Evolutionary conservation across 2,329 filamentous ascomycete species (phyloP).

Genomic region (Aureobasidium sp.): DNA sequence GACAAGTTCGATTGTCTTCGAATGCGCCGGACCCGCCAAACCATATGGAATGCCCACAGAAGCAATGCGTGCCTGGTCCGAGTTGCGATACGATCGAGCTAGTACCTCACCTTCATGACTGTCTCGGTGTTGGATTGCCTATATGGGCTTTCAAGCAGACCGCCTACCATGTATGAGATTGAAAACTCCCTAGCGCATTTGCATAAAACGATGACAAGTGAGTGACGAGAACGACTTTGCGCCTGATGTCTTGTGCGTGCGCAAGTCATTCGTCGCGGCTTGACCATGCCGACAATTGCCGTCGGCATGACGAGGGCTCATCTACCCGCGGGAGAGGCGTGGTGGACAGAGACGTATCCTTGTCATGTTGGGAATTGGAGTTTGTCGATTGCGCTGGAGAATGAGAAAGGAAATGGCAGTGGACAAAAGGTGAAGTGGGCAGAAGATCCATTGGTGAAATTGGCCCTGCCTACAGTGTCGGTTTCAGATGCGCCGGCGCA

Average conservation of each 20-base stretch:
- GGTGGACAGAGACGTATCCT: background rate
- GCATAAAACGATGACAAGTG: slow-evolving; percentile 4
- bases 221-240: slow-evolving; percentile 8
- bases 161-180: background rate
- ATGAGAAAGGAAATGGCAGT: background rate
- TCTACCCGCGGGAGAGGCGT: slow-evolving; percentile 4
- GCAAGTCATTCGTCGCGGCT: slow-evolving; percentile 2
- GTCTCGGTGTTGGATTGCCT: slow-evolving; percentile 4
- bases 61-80: slow-evolving; percentile 6
- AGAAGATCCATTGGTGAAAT: background rate
- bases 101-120: slow-evolving; percentile 6
- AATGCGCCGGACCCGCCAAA: slow-evolving; percentile 5
- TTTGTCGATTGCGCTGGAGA: background rate
- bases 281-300: slow-evolving; percentile 11
- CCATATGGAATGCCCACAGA: slow-evolving; percentile 11
- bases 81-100: slow-evolving; percentile 10
- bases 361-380: background rate
- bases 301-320: slow-evolving; percentile 11
- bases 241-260: slow-evolving; percentile 5
- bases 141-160: slow-evolving; percentile 1
- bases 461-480: background rate
- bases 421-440: background rate
- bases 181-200: background rate
- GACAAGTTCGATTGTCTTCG: background rate
- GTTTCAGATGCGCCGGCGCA: slow-evolving; percentile 13